phyloP scores from a whole-genome alignment of 768 basidiomycete species.

The Hericium coralloides region DNA sequence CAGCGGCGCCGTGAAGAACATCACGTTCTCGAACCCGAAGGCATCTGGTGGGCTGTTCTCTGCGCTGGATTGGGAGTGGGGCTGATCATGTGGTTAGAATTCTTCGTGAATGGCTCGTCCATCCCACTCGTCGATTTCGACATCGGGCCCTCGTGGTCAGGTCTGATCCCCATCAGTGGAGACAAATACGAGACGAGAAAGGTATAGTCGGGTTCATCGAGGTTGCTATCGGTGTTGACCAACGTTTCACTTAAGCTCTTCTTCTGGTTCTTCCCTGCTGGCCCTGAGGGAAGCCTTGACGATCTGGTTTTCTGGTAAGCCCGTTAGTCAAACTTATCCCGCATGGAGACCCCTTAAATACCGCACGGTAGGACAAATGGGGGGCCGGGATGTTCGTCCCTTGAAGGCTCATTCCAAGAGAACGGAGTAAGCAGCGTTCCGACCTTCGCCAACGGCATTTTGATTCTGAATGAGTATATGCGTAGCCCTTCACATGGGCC shows the following conservation, averaged over 20 bases:
- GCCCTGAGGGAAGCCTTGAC: slow-evolving; percentile 59
- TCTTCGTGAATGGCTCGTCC: slow-evolving; percentile 55
- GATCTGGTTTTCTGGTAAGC: slow-evolving; percentile 68
- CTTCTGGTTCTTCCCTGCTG: slow-evolving; percentile 44
- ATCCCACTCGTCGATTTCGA: slow-evolving; percentile 68
- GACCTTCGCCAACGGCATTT: slow-evolving; percentile 10
- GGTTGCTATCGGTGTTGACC: not conserved
- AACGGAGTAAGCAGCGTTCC: slow-evolving; percentile 46
- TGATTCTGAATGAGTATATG: not conserved
- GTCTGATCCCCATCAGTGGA: slow-evolving; percentile 61
- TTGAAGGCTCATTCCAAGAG: slow-evolving; percentile 65
- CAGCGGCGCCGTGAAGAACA: slow-evolving; percentile 38
- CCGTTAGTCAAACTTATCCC: slow-evolving; percentile 8
- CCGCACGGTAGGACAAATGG: slow-evolving; percentile 54
- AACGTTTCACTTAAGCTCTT: not conserved
- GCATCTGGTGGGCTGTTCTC: slow-evolving; percentile 42
- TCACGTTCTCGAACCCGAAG: slow-evolving; percentile 61
- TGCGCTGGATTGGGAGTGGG: not conserved
- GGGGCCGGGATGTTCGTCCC: slow-evolving; percentile 71
- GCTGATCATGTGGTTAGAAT: slow-evolving; percentile 33
- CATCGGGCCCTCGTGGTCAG: slow-evolving; percentile 68
- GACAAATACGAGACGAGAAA: slow-evolving; percentile 55
- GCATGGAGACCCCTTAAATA: no score
- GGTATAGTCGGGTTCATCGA: slow-evolving; percentile 23
- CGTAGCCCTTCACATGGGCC: slow-evolving; percentile 60